A percentile compares a stretch with the other conserved stretches of the same genome.
These are phyloP conservation scores for Lolium perenne DNA, from an alignment of 176 grass and related monocot species.

Conservation along the genomic window DNA sequence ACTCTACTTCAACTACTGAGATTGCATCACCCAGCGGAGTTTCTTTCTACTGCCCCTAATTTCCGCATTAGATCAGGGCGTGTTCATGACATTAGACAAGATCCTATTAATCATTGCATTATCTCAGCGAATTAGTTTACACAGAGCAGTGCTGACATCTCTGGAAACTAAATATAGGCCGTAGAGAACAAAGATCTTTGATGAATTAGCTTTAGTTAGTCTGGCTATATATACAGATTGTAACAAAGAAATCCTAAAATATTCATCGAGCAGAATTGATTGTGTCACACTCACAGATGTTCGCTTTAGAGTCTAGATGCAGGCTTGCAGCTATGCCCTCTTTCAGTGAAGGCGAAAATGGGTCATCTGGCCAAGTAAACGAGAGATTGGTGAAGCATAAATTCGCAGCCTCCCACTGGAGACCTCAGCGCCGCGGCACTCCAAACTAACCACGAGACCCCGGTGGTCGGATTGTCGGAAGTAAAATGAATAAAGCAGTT, in stretches of 20 bases:
- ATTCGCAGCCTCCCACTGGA: neutral
- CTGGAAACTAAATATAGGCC: neutral
- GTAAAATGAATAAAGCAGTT: neutral
- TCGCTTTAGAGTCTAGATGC: neutral
- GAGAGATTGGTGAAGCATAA: neutral
- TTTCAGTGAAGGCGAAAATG: neutral
- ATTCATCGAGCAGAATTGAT: neutral
- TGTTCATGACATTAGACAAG: neutral
- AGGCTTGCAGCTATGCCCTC: neutral
- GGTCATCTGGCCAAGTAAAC: neutral
- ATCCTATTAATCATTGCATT: neutral
- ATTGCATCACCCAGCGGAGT: neutral
- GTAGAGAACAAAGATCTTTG: too few relatives aligned
- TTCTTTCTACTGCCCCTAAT: neutral
- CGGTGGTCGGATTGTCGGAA: neutral
- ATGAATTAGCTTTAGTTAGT: too few relatives aligned
- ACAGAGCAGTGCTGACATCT: neutral
- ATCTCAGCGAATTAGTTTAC: neutral
- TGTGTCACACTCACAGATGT: neutral
- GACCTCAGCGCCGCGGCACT: neutral
- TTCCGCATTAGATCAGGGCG: neutral
- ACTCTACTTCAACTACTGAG: neutral
- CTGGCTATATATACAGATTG: neutral
- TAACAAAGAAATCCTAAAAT: neutral
- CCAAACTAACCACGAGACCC: neutral